Percentiles rank a stretch among this genome's conserved stretches.
Evolutionary conservation across 768 basidiomycete genomes (phyloP).

Genomic region (Cantharellus anzutake): DNA sequence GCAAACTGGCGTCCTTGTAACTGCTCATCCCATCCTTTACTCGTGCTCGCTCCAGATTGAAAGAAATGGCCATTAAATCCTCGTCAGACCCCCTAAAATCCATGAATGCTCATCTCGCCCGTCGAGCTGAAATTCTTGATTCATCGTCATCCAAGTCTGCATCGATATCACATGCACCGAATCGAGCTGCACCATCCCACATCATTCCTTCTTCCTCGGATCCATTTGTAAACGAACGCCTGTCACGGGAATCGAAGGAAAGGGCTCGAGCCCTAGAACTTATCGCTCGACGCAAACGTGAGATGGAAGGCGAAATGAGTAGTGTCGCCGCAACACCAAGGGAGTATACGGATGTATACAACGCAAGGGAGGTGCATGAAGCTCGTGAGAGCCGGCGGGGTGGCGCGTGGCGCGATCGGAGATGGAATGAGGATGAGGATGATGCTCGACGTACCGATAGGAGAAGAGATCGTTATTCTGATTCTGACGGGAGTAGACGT

Average conservation of each 20-base stretch:
- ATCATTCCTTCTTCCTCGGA: neutral
- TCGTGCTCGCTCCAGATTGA: conserved; percentile 23
- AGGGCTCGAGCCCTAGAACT: conserved; percentile 5
- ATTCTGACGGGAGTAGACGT: neutral
- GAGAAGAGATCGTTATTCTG: neutral
- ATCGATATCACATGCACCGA: neutral
- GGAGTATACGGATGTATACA: conserved; percentile 5
- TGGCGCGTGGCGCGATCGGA: neutral
- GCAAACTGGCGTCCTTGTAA: neutral
- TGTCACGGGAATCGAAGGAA: conserved; percentile 3
- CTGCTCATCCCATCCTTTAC: neutral
- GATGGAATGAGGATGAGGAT: neutral
- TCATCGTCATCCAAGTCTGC: neutral
- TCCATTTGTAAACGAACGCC: neutral
- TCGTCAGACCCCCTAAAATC: conserved; percentile 54
- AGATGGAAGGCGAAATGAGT: neutral
- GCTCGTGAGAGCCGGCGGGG: neutral
- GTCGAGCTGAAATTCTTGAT: conserved; percentile 13
- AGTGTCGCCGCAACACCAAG: conserved; percentile 3
- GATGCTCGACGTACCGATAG: neutral
- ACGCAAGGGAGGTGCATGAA: conserved; percentile 4
- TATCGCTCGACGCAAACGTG: neutral
- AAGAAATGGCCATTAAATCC: conserved; percentile 43
- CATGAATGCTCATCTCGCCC: conserved; percentile 45
- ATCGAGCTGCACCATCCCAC: neutral